Base-by-base conservation (phyloP, 495 filamentous ascomycete genomes). In the Lophiostoma macrostomum region DNA sequence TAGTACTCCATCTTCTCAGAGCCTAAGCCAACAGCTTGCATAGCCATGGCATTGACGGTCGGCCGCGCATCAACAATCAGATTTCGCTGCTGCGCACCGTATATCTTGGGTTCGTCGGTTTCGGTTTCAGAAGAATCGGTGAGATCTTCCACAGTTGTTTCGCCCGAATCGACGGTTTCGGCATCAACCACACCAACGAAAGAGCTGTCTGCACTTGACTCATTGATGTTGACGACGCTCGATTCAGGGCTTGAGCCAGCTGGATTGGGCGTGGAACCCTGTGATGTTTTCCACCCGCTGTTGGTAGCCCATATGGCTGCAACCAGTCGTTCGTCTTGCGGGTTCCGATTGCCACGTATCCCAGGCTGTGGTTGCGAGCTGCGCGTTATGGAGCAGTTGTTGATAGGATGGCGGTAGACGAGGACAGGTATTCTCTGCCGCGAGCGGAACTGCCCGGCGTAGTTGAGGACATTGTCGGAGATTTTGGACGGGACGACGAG, bases 1-100 rank as follows among this genome's bases (percentile, higher is more conserved):
- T 99, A 99, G 67, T 96, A 87, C 43, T 96, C 90, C 89, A 97
- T 96, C 58, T 96, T 96, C 66, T 99, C 93, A 0, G 90, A 95
- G 3, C 93, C 93, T 60, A 90, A 81, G 1, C 93, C 93, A 58
- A 93, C 84, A 7, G 88, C 88, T 70, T 96, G 90, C 88, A 96
- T 99, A 11, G 90, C 91, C 50, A 87, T 81, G 1, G 94, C 95
- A 71, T 99, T 99, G 53, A 99, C 85, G 0, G 87, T 93, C 5
- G 93, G 93, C 13, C 93, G 82, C 14, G 93, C 93, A 77, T 99
- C 93, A 32, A 99, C 91, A 44, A 99, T 99, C 27, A 97, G 69
- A 63, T 99, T 99, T 53, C 84, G 79, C 68, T 95, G 89, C 64
- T 96, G 91, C 18, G 93, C 93, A 14, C 93, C 93, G 63, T 96